These are phyloP conservation scores for Ceratocystis lukuohia DNA, from an alignment of 2,329 filamentous ascomycete genomes.

Conservation along the genomic window DNA sequence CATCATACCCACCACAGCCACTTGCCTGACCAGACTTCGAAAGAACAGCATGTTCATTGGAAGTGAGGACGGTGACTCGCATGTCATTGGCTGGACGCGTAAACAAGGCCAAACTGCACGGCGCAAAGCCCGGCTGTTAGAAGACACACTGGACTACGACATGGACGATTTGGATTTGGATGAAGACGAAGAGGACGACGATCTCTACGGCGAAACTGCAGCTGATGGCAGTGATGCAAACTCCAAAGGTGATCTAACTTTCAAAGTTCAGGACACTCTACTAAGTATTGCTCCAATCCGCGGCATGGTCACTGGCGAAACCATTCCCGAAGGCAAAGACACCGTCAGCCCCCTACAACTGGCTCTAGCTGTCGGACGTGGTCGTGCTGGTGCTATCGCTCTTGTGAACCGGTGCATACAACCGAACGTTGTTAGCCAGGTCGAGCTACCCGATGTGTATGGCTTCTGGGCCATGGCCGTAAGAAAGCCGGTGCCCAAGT, in stretches of 20 bases:
- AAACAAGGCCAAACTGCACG: constrained; percentile 48
- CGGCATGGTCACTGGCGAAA: constrained; percentile 55
- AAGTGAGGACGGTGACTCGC: constrained; percentile 69
- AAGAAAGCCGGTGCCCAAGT: constrained; percentile 52
- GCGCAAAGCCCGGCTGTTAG: constrained; percentile 46
- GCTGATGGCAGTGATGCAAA: constrained; percentile 19
- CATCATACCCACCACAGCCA: constrained; percentile 47
- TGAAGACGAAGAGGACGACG: constrained; percentile 48
- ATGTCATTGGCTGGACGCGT: constrained; percentile 66
- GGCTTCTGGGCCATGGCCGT: constrained; percentile 71
- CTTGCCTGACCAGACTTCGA: constrained; percentile 56
- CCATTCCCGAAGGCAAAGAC: constrained; percentile 30
- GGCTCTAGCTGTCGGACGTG: constrained; percentile 48
- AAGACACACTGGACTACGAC: constrained; percentile 38
- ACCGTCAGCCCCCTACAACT: constrained; percentile 34
- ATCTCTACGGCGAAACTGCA: constrained; percentile 37
- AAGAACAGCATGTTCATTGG: constrained; percentile 67
- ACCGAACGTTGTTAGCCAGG: constrained; percentile 54
- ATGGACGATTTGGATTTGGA: constrained; percentile 35
- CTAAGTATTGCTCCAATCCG: constrained; percentile 68
- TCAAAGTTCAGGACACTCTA: constrained; percentile 64
- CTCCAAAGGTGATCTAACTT: constrained; percentile 50
- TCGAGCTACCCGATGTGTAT: constrained; percentile 58
- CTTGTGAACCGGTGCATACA: constrained; percentile 67
- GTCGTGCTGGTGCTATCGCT: constrained; percentile 55